Percentiles rank a stretch among this genome's conserved stretches.
Conservation (phyloP, 768 basidiomycete species). For the Postia placenta region DNA sequence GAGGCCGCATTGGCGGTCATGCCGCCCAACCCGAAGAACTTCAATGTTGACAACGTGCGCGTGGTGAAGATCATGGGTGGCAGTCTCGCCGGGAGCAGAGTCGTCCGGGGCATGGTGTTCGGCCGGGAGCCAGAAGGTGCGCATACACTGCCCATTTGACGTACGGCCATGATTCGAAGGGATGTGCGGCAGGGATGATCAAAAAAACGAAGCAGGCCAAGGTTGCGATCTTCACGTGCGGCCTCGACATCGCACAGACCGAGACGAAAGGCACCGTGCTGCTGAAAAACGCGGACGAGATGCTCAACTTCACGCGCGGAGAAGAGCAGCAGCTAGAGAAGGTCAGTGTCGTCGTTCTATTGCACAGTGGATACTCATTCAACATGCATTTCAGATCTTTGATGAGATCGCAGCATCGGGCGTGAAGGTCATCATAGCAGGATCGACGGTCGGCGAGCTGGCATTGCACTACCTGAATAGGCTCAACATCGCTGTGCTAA, state of each 20-base stretch:
- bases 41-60: constrained; percentile 97
- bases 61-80: constrained; percentile 99
- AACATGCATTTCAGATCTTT: constrained; percentile 62
- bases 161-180: not conserved
- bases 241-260: constrained; percentile 90
- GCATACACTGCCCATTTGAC: constrained; percentile 4
- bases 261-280: constrained; percentile 99
- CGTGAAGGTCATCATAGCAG: constrained; percentile 90
- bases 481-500: constrained; percentile 89
- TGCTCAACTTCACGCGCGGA: constrained; percentile 93
- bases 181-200: constrained; percentile 53
- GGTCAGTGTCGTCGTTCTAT: constrained; percentile 27
- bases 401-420: constrained; percentile 96
- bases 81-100: constrained; percentile 73
- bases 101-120: constrained; percentile 98
- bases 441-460: constrained; percentile 90
- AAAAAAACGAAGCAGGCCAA: constrained; percentile 84
- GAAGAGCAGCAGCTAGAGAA: constrained; percentile 97
- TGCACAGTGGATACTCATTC: not conserved
- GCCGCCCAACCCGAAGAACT: constrained; percentile 82
- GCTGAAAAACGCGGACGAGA: constrained; percentile 90
- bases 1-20: constrained; percentile 92
- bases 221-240: constrained; percentile 92
- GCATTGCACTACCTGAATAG: constrained; percentile 96
- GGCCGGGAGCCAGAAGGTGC: constrained; percentile 90